A percentile compares a stretch with the other conserved stretches of the same genome.
These are phyloP conservation scores for Actinomortierella wolfii DNA, from an alignment of 371 early-diverging fungal species.

Conservation along the genomic window DNA sequence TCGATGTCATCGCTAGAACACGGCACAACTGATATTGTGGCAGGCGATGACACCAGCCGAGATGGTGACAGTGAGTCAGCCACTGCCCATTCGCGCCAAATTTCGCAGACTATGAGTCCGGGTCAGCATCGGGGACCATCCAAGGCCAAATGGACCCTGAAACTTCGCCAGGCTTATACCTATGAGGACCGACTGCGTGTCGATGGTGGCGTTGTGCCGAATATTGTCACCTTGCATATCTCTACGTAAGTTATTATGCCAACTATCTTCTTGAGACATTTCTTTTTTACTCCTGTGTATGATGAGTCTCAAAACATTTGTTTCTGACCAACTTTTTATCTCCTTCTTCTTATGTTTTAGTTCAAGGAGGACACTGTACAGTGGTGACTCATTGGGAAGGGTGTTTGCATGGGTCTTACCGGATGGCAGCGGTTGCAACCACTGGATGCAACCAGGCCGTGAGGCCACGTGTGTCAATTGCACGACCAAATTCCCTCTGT, in stretches of 20 bases:
- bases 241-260: slow-evolving; percentile 49
- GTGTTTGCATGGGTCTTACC: slow-evolving; percentile 70
- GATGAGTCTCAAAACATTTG: neutral
- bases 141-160: slow-evolving; percentile 29
- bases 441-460: slow-evolving; percentile 64
- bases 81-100: no score
- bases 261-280: no score
- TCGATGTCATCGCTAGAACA: no score
- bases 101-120: no score
- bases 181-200: slow-evolving; percentile 37
- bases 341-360: slow-evolving; percentile 9
- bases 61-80: no score
- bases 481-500: slow-evolving; percentile 29
- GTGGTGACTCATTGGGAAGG: slow-evolving; percentile 65
- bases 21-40: no score
- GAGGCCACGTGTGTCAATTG: slow-evolving; percentile 66
- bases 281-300: neutral
- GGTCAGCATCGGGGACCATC: no score
- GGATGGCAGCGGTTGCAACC: slow-evolving; percentile 69
- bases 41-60: no score
- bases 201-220: slow-evolving; percentile 33
- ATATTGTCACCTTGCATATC: slow-evolving; percentile 53
- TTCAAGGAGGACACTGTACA: slow-evolving; percentile 59
- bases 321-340: neutral
- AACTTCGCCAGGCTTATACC: slow-evolving; percentile 33